Conservation (phyloP, 2,329 filamentous ascomycete genomes). For the Ceratocystis destructans region DNA sequence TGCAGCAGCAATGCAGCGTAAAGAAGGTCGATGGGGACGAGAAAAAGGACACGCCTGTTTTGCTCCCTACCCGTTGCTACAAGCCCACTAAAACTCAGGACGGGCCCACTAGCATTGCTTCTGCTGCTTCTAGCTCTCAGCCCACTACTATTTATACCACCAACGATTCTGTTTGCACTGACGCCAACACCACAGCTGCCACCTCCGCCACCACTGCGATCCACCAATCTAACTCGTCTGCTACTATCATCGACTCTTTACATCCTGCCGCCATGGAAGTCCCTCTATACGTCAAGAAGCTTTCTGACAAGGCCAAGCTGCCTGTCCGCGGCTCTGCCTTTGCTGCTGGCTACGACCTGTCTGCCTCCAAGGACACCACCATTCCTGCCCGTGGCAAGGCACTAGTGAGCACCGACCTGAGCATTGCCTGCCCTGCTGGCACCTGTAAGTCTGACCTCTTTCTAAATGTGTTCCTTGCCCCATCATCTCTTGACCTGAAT, state of each 20-base stretch:
- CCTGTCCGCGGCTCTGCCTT: slow-evolving; percentile 82
- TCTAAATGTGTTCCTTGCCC: background rate
- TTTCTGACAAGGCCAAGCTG: slow-evolving; percentile 61
- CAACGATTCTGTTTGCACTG: background rate
- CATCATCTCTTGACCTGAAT: background rate
- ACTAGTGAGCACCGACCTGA: slow-evolving; percentile 79
- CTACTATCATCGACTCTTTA: background rate
- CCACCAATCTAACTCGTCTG: no score
- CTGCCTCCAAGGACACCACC: slow-evolving; percentile 58
- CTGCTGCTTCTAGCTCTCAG: background rate
- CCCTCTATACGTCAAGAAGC: slow-evolving; percentile 76
- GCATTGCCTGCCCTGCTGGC: slow-evolving; percentile 76
- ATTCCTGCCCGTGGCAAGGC: slow-evolving; percentile 74
- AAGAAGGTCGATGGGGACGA: background rate
- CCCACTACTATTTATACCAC: background rate
- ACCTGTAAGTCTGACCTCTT: slow-evolving; percentile 54
- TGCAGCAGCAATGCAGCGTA: background rate
- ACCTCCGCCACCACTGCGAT: background rate
- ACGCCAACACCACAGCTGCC: background rate
- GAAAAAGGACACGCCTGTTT: background rate
- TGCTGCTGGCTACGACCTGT: slow-evolving; percentile 89
- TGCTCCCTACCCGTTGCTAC: background rate
- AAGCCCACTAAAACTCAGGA: background rate
- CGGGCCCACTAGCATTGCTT: background rate
- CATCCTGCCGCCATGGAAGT: slow-evolving; percentile 9